phyloP scores from a whole-genome alignment of 148 eudicot genomes.

The Silene uniflora region DNA sequence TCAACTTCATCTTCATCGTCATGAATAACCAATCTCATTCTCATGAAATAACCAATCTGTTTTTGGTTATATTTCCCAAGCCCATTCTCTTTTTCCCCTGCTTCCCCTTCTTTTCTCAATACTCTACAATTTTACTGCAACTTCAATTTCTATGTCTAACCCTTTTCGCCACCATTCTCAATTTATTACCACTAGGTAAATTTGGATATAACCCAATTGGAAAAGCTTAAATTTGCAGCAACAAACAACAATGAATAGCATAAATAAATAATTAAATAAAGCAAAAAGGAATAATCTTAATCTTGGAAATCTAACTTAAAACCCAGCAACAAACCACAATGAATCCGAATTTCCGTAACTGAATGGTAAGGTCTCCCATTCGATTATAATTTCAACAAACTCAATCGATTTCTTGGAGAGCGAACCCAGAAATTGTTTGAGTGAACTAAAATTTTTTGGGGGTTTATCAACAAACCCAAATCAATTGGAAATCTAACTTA shows the following conservation, averaged over 20 bases:
- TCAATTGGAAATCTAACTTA: no score
- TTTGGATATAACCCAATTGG: not conserved
- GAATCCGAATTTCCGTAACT: conserved; percentile 9
- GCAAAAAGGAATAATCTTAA: not conserved
- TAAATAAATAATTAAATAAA: not conserved
- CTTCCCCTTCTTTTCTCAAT: conserved; percentile 8
- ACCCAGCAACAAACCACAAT: conserved; percentile 25
- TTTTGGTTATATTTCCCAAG: conserved; percentile 29
- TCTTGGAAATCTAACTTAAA: conserved; percentile 2
- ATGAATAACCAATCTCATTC: no score
- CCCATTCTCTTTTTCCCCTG: conserved; percentile 20
- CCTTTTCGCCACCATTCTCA: not conserved
- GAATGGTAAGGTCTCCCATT: not conserved
- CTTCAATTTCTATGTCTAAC: not conserved
- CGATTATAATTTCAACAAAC: no score
- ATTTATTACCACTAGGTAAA: not conserved
- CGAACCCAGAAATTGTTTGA: no score
- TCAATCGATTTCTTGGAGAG: no score
- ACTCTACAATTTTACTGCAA: conserved; percentile 1
- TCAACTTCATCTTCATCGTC: no score
- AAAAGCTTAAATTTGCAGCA: not conserved
- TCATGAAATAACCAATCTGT: no score
- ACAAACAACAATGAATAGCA: not conserved
- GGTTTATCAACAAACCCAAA: no score
- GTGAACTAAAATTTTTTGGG: no score